phyloP scores from a whole-genome alignment of 1,284 basidiomycete genomes.

The Cryptococcus sp. region DNA sequence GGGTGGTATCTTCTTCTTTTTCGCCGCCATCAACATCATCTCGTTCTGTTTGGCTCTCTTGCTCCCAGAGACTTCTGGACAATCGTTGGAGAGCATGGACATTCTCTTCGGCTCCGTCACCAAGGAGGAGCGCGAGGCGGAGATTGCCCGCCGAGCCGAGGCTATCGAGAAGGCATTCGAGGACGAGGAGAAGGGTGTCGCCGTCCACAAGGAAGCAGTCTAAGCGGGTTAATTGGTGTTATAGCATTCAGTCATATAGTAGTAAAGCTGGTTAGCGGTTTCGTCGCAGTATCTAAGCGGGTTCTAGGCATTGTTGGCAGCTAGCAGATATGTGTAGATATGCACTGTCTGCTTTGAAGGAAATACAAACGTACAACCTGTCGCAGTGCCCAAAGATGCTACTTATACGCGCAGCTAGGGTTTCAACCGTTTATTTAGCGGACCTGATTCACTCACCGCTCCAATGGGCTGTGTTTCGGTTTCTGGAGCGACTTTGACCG shows the following conservation, averaged over 20 bases:
- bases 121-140: conserved; percentile 61
- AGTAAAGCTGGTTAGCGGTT: too few species aligned
- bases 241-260: too few species aligned
- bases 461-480: too few species aligned
- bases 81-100: conserved; percentile 60
- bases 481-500: too few species aligned
- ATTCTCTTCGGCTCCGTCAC: conserved; percentile 71
- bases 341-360: too few species aligned
- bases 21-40: conserved; percentile 47
- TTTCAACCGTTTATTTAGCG: background rate
- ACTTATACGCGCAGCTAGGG: background rate
- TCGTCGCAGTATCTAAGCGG: too few species aligned
- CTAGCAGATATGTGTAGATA: too few species aligned
- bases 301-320: too few species aligned
- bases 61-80: conserved; percentile 72
- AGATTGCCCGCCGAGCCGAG: conserved; percentile 54
- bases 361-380: too few species aligned
- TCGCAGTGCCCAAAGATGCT: too few species aligned
- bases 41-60: conserved; percentile 49
- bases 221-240: too few species aligned
- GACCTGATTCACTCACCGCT: background rate
- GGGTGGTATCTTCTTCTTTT: conserved; percentile 53
- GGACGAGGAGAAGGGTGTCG: conserved; percentile 18
- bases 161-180: conserved; percentile 24
- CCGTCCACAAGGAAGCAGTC: conserved; percentile 9